Percentiles rank a stretch among this genome's conserved stretches.
phyloP scores from a whole-genome alignment of 2,329 filamentous ascomycete species.

The Endothia cerciana region DNA sequence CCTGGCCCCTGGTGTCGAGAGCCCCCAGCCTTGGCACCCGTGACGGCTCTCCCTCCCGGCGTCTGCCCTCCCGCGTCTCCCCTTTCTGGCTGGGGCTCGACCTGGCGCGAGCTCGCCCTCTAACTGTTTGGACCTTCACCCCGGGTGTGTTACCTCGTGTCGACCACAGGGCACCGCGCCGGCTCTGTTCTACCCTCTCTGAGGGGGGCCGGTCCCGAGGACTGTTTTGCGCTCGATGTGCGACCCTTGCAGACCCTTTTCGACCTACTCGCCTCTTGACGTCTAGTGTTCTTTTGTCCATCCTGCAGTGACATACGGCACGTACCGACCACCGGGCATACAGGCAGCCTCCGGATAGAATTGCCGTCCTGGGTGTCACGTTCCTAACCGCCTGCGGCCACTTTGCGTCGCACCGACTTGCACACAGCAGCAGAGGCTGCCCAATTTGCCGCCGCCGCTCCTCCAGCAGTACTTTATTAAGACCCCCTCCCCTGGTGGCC shows the following conservation, averaged over 20 bases:
- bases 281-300: neutral
- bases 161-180: neutral
- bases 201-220: no score
- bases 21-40: neutral
- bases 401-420: conserved; percentile 1
- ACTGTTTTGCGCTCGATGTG: no score
- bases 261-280: no score
- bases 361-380: conserved; percentile 7
- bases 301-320: neutral
- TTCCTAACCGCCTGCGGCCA: conserved; percentile 5
- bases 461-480: neutral
- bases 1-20: neutral
- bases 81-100: neutral
- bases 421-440: conserved; percentile 8
- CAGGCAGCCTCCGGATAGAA: conserved; percentile 4
- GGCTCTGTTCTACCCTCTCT: neutral
- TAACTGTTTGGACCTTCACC: no score
- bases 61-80: neutral
- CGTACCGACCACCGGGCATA: neutral
- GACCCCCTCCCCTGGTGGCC: conserved; percentile 4
- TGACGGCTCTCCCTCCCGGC: neutral
- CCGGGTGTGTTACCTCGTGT: conserved; percentile 7
- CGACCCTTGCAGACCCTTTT: no score
- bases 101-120: neutral
- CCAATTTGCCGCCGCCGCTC: neutral